Percentiles rank a stretch among this genome's conserved stretches.
phyloP scores from a whole-genome alignment of 495 filamentous ascomycete genomes.

The Xylaria grammica region DNA sequence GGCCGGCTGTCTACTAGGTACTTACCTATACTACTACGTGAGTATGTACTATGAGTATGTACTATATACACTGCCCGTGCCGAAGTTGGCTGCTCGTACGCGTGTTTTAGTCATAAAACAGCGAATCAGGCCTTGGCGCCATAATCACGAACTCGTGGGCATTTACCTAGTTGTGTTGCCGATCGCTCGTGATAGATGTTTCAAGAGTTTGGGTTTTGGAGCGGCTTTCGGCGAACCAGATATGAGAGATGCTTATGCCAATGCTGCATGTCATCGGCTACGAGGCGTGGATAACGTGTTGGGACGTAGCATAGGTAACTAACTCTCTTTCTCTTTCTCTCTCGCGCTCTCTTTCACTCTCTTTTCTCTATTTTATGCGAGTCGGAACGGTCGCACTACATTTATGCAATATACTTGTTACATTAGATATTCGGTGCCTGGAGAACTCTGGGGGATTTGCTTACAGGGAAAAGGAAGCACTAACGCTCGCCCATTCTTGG shows the following conservation, averaged over 20 bases:
- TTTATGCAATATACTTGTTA: neutral
- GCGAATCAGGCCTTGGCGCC: slow-evolving; percentile 15
- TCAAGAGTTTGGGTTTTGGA: neutral
- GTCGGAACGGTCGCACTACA: neutral
- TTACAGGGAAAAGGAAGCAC: neutral
- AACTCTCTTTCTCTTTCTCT: too few relatives aligned
- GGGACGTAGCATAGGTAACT: too few relatives aligned
- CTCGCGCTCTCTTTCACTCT: too few relatives aligned
- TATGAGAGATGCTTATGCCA: slow-evolving; percentile 1
- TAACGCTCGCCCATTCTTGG: neutral
- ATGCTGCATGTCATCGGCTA: neutral
- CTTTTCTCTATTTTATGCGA: too few relatives aligned
- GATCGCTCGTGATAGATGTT: slow-evolving; percentile 18
- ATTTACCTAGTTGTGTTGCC: slow-evolving; percentile 17
- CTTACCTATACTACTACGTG: too few relatives aligned
- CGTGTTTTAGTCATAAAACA: slow-evolving; percentile 1
- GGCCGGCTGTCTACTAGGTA: neutral
- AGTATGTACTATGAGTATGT: too few relatives aligned
- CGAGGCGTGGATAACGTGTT: neutral
- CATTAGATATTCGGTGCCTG: neutral
- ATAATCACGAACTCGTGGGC: slow-evolving; percentile 19
- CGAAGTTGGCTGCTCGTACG: neutral
- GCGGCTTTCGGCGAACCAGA: neutral
- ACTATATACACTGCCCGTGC: neutral
- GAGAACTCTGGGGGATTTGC: neutral